Evolutionary conservation across 2,329 filamentous ascomycete genomes (phyloP), one percentile per base, ranked within the genome.

Genomic region (Ophiostoma tasmaniense): DNA sequence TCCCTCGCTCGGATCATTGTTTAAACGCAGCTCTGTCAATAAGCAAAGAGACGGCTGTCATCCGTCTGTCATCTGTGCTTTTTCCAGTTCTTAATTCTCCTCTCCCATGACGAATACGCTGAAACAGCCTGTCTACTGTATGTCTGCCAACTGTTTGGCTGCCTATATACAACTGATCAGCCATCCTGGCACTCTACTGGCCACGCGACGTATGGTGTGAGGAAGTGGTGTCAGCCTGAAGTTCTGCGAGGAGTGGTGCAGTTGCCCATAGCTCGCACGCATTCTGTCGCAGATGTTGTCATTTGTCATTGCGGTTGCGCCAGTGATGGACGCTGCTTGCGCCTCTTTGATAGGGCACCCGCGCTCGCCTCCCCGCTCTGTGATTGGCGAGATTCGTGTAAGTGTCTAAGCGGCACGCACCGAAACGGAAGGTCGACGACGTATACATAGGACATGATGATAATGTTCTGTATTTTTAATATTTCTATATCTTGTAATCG

Each of bases 51-150:
- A 33, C 8, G 33, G 5, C 1, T 33, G 33, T 33, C 33, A 33
- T 33, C 55, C 6, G 55, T 17, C 55, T 28, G 59, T n/a, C 28
- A 33, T 33, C 30, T 17, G 22, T 33, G 1, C 59, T 62, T 62
- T 62, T 62, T 62, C 59, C 59, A 62, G 28, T 62, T 33, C 28
- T 62, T 33, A n/a, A 62, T 62, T 62, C 35, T 62, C 59, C 14
- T 62, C 59, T 30, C 30, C 20, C 59, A 62, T 62, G 59, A 62
- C 59, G 59, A 62, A 62, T 62, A 33, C 59, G 20, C 59, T 33
- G 59, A 33, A 37, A 62, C 59, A 62, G 59, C 20, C 20, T 45
- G 17, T 5, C 42, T 45, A n/a, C 20, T 45, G 42, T 45, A n/a
- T 17, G 20, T n/a, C 17, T 55, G 45, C 14, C 45, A 22, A 6